Evolutionary conservation across 1,139 yeast species (phyloP).

Genomic region (Suhomyces anneliseae): DNA sequence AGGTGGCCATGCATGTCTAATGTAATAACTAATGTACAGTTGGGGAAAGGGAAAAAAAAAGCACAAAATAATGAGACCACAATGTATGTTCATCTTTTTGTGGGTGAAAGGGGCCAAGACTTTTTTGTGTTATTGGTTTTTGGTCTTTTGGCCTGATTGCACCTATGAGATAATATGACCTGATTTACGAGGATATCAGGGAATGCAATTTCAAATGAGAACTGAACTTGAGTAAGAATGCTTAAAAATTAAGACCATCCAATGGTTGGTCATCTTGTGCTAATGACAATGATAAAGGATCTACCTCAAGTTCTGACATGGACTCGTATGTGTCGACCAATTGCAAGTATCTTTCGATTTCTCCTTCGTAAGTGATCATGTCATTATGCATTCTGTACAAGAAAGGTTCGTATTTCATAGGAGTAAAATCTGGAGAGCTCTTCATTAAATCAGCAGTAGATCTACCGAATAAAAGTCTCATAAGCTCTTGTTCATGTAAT

Average conservation of each 20-base stretch:
- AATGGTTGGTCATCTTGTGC: not conserved
- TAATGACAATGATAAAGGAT: not conserved
- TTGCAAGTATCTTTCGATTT: conserved; percentile 22
- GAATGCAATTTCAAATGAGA: no score
- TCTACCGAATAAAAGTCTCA: conserved; percentile 32
- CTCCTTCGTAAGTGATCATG: conserved; percentile 26
- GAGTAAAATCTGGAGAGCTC: conserved; percentile 29
- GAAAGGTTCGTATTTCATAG: conserved; percentile 39
- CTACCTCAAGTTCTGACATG: not conserved
- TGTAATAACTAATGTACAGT: not conserved
- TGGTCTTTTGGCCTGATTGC: no score
- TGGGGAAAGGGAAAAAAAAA: not conserved
- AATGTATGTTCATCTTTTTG: not conserved
- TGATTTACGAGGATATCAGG: no score
- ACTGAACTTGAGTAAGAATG: no score
- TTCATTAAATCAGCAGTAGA: conserved; percentile 27
- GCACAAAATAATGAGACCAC: not conserved
- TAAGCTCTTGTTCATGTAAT: conserved; percentile 39
- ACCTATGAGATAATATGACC: no score
- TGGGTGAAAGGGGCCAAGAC: no score
- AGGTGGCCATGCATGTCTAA: not conserved
- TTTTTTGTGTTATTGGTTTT: no score
- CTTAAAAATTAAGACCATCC: no score
- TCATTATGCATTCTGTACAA: conserved; percentile 29
- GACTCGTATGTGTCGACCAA: conserved; percentile 15